Evolutionary conservation across 2,329 filamentous ascomycete genomes (phyloP).

Genomic region (Leptographium galeiforme): DNA sequence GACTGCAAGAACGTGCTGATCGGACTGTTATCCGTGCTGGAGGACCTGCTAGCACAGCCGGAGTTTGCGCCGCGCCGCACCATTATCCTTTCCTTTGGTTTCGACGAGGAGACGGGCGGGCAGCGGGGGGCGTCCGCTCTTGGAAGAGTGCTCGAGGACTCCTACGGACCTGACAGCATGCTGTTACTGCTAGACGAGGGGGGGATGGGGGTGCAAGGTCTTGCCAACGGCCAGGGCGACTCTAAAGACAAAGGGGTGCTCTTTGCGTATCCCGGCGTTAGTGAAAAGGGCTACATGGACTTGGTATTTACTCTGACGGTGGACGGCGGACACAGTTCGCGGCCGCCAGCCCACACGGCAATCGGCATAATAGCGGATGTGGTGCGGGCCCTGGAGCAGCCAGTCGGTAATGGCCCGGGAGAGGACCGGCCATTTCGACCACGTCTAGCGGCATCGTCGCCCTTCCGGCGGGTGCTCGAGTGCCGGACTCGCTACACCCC

Average conservation of each 20-base stretch:
- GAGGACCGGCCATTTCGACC: conserved; percentile 20
- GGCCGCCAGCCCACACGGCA: conserved; percentile 37
- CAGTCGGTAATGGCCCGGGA: conserved; percentile 4
- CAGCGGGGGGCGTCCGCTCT: conserved; percentile 33
- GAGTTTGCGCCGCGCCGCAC: conserved; percentile 39
- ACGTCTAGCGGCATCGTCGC: conserved; percentile 16
- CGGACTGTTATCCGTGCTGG: conserved; percentile 39
- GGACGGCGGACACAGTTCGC: conserved; percentile 44
- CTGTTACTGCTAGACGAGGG: conserved; percentile 44
- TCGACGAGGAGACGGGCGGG: conserved; percentile 47
- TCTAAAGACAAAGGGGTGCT: conserved; percentile 19
- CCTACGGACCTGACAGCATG: conserved; percentile 23
- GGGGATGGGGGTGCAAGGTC: conserved; percentile 21
- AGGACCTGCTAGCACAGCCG: conserved; percentile 31
- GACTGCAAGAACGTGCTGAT: conserved; percentile 50
- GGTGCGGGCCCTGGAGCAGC: conserved; percentile 30
- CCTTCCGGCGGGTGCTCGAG: conserved; percentile 26
- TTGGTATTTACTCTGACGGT: conserved; percentile 40
- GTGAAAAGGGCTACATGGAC: conserved; percentile 47
- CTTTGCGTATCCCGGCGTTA: conserved; percentile 42
- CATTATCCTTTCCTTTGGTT: conserved; percentile 45
- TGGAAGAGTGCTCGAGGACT: conserved; percentile 34
- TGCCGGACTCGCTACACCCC: conserved; percentile 29
- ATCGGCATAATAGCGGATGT: conserved; percentile 32
- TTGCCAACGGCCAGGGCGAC: conserved; percentile 9